Evolutionary conservation across 805 yeast species (phyloP).

Genomic region (Lipomyces yamanashiensis): DNA sequence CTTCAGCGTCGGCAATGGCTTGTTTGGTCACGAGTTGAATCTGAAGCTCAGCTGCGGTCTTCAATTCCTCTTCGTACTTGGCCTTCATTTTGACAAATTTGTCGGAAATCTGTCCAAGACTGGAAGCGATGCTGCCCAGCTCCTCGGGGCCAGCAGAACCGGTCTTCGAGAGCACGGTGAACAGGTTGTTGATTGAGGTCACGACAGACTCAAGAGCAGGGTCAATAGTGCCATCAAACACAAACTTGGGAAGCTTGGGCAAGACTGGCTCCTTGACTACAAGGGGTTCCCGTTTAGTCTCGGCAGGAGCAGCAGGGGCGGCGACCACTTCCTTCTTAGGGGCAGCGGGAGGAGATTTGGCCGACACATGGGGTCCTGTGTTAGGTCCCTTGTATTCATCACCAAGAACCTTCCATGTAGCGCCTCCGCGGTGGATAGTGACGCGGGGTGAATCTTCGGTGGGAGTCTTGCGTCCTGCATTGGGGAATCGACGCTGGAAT

Average conservation of each 20-base stretch:
- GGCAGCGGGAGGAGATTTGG: conserved; percentile 19
- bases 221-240: conserved; percentile 38
- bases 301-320: conserved; percentile 28
- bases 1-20: conserved; percentile 37
- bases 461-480: conserved; percentile 31
- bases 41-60: conserved; percentile 41
- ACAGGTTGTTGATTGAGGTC: conserved; percentile 38
- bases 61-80: conserved; percentile 36
- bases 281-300: conserved; percentile 34
- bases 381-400: conserved; percentile 37
- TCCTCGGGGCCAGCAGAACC: conserved; percentile 32
- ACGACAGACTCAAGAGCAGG: conserved; percentile 39
- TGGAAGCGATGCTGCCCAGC: conserved; percentile 30
- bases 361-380: conserved; percentile 34
- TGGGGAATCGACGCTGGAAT: conserved; percentile 41
- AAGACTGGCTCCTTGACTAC: conserved; percentile 25
- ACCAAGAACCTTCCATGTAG: conserved; percentile 34
- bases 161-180: conserved; percentile 33
- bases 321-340: conserved; percentile 18
- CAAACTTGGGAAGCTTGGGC: conserved; percentile 35
- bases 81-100: conserved; percentile 29
- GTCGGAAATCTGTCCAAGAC: conserved; percentile 31
- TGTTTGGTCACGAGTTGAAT: conserved; percentile 43
- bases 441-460: conserved; percentile 26
- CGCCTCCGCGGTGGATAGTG: conserved; percentile 37